Base-by-base conservation (phyloP, 202 grass and related monocot species). In the Elaeis oleifera region DNA sequence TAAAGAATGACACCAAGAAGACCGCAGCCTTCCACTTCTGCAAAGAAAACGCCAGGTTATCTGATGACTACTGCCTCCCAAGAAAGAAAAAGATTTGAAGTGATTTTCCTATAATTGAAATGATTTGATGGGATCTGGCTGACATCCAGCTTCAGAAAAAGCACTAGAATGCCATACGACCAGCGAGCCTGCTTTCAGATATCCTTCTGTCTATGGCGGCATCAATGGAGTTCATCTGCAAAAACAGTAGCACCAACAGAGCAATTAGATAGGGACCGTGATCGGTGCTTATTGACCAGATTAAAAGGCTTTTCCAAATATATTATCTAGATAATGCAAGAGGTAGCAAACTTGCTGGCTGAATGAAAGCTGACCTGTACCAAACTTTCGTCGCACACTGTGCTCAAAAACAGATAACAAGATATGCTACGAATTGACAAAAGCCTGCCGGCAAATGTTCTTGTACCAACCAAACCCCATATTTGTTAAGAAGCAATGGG, bases 321-420 rank as follows among this genome's bases (percentile, higher is more conserved):
- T 50, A 73, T 22, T 64, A 57, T 63, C 65, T 77, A 51, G 65
- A 53, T 24, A 68, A 44, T 54, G 67, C 54, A 83, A 71, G 73
- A 74, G 56, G 51, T 80, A 83, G 59, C 79, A 85, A 68, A 76
- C 81, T 82, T 81, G 71, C 68, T 73, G 79, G 59, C 79, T 60
- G 83, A 73, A 85, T 61, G 74, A 86, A 99, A 86, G 88, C 94
- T 99, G 85, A 99, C 94, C 94, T 99, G 94, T 66, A 81, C 75
- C 80, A 84, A 81, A 44, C 79, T 82, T 54, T 76, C 73, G 82
- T 71, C 21, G 65, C 74, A 79, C 63, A 86, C 72, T 83, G 73
- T 61, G 80, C 63, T 76, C 83, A 86, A 86, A 83, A 78, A 80
- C 74, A 90, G 82, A 81, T 78, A 75, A 86, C 79, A 88, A 87